Evolutionary conservation across 176 grass and related monocot species (phyloP), one percentile per base, ranked within the genome.

Genomic region (Carex myosuroides): DNA sequence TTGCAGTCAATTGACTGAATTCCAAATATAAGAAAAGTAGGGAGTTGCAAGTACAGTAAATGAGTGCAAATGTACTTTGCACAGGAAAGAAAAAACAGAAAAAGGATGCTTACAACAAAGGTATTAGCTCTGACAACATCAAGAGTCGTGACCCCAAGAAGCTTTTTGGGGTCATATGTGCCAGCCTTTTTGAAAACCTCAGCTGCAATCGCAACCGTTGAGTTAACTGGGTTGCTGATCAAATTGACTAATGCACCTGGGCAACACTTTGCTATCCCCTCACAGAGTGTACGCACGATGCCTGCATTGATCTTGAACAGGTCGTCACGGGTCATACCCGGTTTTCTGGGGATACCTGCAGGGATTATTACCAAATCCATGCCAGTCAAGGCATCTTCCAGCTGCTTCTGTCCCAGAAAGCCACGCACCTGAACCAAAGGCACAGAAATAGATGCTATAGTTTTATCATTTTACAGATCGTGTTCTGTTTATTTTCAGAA

Each of bases 161-260:
- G 89, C 73, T 85, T 91, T 70, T 95, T 99, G 86, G 96, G 93
- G 71, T 88, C 26, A 48, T 92, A 99, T n/a, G 86, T 93, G 57
- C 96, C 96, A 72, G 96, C 93, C 86, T 88, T 93, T 83, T 99
- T 99, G 82, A 99, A 95, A 88, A 99, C 96, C 58, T 99, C 96
- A 18, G 96, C 96, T n/a, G 96, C 96, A 85, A 99, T 91, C 53
- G 96, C 92, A 1, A 99, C 91, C 6, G 96, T 99, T 2, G 96
- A 99, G 87, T 99, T 95, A 73, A 99, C 93, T 48, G 96, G 96
- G 76, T 99, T 99, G 82, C 96, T 99, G 83, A 99, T 99, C 88
- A 99, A 73, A 55, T 95, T 95, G 57, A 99, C 91, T 67, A 95
- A 84, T 32, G 96, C 91, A 84, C 88, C 60, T 13, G 96, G 96